Evolutionary conservation across 352 stramenopile genomes (phyloP).

Genomic region (Synura sp.): DNA sequence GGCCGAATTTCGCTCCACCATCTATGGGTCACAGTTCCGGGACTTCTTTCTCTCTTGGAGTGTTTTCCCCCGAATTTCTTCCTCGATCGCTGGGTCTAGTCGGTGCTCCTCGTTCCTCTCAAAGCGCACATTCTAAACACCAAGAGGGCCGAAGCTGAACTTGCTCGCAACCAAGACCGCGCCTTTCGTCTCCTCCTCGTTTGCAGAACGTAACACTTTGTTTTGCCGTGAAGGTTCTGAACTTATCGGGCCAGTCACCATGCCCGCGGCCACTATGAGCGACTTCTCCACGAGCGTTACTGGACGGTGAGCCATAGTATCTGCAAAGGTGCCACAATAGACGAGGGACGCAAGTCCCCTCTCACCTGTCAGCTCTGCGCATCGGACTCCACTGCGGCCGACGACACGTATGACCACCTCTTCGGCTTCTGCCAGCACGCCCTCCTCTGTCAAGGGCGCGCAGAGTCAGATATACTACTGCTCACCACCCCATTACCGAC

Average conservation of each 20-base stretch:
- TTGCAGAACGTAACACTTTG: background rate
- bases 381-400: no score
- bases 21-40: constrained; percentile 7
- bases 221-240: background rate
- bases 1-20: background rate
- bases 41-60: background rate
- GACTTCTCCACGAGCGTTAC: background rate
- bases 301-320: background rate
- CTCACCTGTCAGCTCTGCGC: background rate
- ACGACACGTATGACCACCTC: no score
- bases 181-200: background rate
- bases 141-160: background rate
- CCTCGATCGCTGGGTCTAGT: no score
- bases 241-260: no score
- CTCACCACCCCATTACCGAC: no score
- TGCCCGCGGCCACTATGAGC: background rate
- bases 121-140: background rate
- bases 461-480: no score
- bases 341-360: background rate
- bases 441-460: no score
- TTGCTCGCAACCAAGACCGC: constrained; percentile 7
- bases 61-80: constrained; percentile 4
- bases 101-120: background rate
- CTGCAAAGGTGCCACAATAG: background rate
- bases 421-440: no score